Conservation (phyloP, 2,329 filamentous ascomycete genomes). For the Penicillium sp. region DNA sequence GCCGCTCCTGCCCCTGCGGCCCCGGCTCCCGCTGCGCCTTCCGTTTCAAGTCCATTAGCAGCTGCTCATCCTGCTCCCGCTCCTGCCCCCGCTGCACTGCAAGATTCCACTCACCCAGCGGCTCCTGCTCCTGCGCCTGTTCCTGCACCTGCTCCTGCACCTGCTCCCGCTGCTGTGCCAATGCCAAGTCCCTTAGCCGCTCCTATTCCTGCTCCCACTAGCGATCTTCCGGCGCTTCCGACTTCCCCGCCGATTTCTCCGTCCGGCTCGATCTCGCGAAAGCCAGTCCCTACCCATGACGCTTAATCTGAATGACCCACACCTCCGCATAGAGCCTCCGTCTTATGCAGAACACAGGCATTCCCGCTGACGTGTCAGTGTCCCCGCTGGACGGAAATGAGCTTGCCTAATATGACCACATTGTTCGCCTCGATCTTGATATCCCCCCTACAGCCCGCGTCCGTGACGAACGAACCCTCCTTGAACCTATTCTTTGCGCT, state of each 20-base stretch:
- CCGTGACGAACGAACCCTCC: slow-evolving; percentile 22
- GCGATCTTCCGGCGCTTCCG: slow-evolving; percentile 45
- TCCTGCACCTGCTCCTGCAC: no score
- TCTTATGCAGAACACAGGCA: slow-evolving; percentile 10
- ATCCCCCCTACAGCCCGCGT: slow-evolving; percentile 11
- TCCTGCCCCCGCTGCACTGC: slow-evolving; percentile 16
- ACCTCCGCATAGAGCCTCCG: slow-evolving; percentile 4
- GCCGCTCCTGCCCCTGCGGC: slow-evolving; percentile 19
- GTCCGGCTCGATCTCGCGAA: slow-evolving; percentile 49
- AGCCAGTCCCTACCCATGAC: slow-evolving; percentile 57
- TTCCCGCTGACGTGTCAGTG: slow-evolving; percentile 10
- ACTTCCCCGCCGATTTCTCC: slow-evolving; percentile 35
- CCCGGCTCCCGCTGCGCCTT: slow-evolving; percentile 27
- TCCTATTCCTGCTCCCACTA: slow-evolving; percentile 38
- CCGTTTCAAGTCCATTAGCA: slow-evolving; percentile 34
- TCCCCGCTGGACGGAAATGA: slow-evolving; percentile 21
- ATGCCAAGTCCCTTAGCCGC: slow-evolving; percentile 33
- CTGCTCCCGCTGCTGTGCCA: slow-evolving; percentile 18
- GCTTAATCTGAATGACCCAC: slow-evolving; percentile 17
- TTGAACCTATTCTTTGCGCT: slow-evolving; percentile 9
- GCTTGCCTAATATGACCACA: slow-evolving; percentile 16
- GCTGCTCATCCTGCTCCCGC: slow-evolving; percentile 9
- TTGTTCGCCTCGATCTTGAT: slow-evolving; percentile 3
- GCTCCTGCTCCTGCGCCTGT: background rate
- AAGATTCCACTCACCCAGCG: background rate